Percentiles rank a stretch among this genome's conserved stretches.
phyloP scores from a whole-genome alignment of 208 protist species.

The Trypanosoma boissoni region DNA sequence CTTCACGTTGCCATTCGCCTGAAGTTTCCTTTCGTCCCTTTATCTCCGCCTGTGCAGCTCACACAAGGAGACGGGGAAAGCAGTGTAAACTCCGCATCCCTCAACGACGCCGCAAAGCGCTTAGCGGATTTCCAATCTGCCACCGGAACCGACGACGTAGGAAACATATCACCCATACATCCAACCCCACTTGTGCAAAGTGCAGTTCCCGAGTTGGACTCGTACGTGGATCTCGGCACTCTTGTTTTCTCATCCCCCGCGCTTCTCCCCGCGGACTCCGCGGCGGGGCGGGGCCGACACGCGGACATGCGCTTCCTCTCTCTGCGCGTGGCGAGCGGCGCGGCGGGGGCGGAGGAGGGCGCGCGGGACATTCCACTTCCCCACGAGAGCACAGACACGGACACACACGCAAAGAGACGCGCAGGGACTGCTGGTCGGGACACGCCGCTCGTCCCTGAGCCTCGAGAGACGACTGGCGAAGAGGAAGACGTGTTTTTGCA shows the following conservation, averaged over 20 bases:
- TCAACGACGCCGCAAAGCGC: too few species aligned
- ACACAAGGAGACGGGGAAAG: not conserved
- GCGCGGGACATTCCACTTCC: not conserved
- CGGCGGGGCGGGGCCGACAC: not conserved
- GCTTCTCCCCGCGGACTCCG: conserved; percentile 5
- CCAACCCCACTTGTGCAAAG: not conserved
- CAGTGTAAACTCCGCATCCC: too few species aligned
- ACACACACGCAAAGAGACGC: not conserved
- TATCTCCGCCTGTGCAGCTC: not conserved
- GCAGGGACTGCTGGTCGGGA: not conserved
- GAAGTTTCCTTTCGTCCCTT: conserved; percentile 22
- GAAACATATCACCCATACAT: not conserved
- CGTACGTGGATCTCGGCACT: not conserved
- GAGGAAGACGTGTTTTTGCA: conserved; percentile 11
- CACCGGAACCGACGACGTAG: too few species aligned
- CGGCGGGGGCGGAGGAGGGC: not conserved
- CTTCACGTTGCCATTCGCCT: conserved; percentile 32
- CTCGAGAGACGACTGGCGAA: not conserved
- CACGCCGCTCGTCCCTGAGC: not conserved
- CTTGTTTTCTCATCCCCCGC: too few species aligned
- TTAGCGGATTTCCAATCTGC: too few species aligned
- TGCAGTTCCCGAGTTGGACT: conserved; percentile 2
- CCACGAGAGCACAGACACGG: not conserved
- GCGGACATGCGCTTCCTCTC: conserved; percentile 22
- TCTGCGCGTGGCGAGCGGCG: conserved; percentile 16